Base-by-base conservation (phyloP, 768 basidiomycete species). In the Clitopilus passeckerianus region DNA sequence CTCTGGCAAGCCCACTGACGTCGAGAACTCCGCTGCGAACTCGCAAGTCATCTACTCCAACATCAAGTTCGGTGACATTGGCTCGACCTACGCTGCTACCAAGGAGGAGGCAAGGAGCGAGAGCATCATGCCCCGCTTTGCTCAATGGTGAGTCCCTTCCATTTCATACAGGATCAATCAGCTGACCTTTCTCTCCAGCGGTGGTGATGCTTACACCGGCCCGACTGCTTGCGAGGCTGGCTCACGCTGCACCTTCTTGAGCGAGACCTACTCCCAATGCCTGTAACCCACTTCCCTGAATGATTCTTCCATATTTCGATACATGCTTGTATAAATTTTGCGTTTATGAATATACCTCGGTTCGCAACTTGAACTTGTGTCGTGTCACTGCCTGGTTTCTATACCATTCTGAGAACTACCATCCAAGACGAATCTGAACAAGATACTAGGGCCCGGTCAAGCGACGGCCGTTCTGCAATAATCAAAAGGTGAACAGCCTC, bases 41-140 rank as follows among this genome's bases (percentile, higher is more conserved):
- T 74, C 79, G 23, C 71, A 71, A 20, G 81, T 84, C 68, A 75
- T 72, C 59, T 84, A 67, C 77, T 82, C 81, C 33, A 83, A 83
- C 77, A 84, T 83, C 74, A 76, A 72, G 67, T 79, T 77, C 66
- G 82, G 80, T 58, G 70, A 74, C 67, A 77, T 82, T 65, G 77
- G 76, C 61, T 76, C 78, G 27, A 82, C 81, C 57, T 81, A 57
- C 65, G 59, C 67, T 16, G 46, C 46, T 50, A 12, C 46, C 46
- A 22, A n/a, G 46, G 20, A 50, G 22, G 46, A 50, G 37, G 37
- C 37, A 2, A 50, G 46, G 46, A 50, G 46, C n/a, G 22, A 50
- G 10, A 3, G n/a, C 18, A 12, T 50, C 46, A 5, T 20, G 46
- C 46, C 46, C 46, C 46, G n/a, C 46, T 50, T 16, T 23, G 46